Percentiles rank a stretch among this genome's conserved stretches.
Evolutionary conservation across 1,284 basidiomycete genomes (phyloP).

Genomic region (Laetiporus sulphureus): DNA sequence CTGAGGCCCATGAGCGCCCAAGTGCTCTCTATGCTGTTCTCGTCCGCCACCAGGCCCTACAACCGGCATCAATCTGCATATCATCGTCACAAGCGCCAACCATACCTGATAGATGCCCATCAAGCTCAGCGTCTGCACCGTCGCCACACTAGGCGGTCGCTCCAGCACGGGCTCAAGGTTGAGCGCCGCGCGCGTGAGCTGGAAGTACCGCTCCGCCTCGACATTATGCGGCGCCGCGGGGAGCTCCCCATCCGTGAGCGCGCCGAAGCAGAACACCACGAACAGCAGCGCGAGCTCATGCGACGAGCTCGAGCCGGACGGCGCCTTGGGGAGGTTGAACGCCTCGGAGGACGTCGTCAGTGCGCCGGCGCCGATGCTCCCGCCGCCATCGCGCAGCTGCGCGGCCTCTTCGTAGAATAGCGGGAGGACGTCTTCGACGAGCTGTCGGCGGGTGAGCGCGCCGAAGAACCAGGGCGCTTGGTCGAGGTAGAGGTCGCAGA

Average conservation of each 20-base stretch:
- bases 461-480: constrained; percentile 75
- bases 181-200: constrained; percentile 54
- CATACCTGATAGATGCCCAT: constrained; percentile 61
- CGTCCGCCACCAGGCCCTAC: constrained; percentile 26
- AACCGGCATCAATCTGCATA: constrained; percentile 17
- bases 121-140: constrained; percentile 58
- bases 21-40: constrained; percentile 31
- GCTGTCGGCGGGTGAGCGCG: constrained; percentile 51
- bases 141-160: constrained; percentile 57
- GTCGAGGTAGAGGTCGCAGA: constrained; percentile 59
- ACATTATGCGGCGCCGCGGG: constrained; percentile 45
- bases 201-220: constrained; percentile 55
- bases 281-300: constrained; percentile 53
- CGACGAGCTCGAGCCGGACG: constrained; percentile 23
- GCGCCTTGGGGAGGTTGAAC: constrained; percentile 12
- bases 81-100: constrained; percentile 47
- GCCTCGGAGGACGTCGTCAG: constrained; percentile 12
- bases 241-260: constrained; percentile 52
- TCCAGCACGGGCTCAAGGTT: constrained; percentile 60
- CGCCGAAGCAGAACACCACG: constrained; percentile 51
- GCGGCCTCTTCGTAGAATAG: constrained; percentile 51
- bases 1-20: constrained; percentile 29
- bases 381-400: neutral
- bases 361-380: constrained; percentile 5
- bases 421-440: constrained; percentile 59